These are phyloP conservation scores for Trichothecium roseum DNA, from an alignment of 2,329 filamentous ascomycete species.

Conservation along the genomic window DNA sequence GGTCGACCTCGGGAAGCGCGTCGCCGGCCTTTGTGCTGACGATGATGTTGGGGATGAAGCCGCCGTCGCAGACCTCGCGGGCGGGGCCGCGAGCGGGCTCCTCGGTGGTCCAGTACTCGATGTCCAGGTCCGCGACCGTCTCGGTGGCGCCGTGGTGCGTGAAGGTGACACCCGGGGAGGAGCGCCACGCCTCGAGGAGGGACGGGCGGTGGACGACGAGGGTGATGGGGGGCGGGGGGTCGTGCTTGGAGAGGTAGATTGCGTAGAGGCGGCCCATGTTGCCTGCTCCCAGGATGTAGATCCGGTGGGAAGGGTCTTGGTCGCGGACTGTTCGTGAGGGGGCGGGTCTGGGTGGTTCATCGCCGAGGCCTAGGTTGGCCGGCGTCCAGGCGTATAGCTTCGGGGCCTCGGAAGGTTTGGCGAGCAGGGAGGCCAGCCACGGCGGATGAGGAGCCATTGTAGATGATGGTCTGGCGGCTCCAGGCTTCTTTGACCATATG, in stretches of 20 bases:
- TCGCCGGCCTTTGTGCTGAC: conserved; percentile 65
- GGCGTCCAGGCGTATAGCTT: conserved; percentile 26
- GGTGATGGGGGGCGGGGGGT: conserved; percentile 59
- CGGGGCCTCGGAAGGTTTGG: conserved; percentile 14
- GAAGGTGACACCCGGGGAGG: conserved; percentile 33
- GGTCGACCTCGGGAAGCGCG: conserved; percentile 50
- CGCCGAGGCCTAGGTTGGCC: conserved; percentile 14
- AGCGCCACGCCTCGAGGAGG: conserved; percentile 37
- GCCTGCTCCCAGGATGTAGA: conserved; percentile 72
- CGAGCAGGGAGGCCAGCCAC: conserved; percentile 23
- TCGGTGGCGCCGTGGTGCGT: conserved; percentile 21
- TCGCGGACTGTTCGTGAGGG: no score
- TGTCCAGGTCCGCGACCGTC: conserved; percentile 26
- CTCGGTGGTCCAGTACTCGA: conserved; percentile 41
- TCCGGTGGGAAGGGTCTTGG: conserved; percentile 28
- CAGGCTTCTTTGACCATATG: no score
- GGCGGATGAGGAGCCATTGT: conserved; percentile 9
- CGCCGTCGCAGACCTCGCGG: conserved; percentile 27
- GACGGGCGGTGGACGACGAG: conserved; percentile 61
- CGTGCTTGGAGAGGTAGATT: conserved; percentile 52
- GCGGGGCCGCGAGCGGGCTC: conserved; percentile 23
- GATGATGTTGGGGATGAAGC: conserved; percentile 59
- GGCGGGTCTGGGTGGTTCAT: not conserved
- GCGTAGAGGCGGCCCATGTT: conserved; percentile 76
- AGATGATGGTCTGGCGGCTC: not conserved